Evolutionary conservation across 2,329 filamentous ascomycete genomes (phyloP).

Genomic region (Bipolaris sorokiniana): DNA sequence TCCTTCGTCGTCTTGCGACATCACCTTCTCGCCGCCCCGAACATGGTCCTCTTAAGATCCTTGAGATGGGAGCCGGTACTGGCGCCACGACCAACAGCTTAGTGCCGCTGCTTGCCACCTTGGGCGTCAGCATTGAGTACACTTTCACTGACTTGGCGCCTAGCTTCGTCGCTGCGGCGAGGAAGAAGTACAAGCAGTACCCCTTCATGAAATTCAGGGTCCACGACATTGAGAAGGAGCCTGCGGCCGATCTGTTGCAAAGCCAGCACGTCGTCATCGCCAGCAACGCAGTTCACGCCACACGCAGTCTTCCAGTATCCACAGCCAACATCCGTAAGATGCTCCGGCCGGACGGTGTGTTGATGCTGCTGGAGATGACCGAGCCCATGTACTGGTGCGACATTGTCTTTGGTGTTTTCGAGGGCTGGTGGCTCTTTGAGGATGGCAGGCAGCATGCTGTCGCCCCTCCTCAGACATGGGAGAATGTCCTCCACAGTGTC

Average conservation of each 20-base stretch:
- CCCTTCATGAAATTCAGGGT: constrained; percentile 39
- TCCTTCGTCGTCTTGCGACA: constrained; percentile 10
- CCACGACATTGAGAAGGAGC: constrained; percentile 43
- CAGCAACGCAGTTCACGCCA: constrained; percentile 31
- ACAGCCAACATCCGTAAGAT: constrained; percentile 15
- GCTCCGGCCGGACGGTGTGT: constrained; percentile 18
- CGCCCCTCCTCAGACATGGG: constrained; percentile 6
- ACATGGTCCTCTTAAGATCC: constrained; percentile 28
- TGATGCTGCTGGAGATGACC: constrained; percentile 24
- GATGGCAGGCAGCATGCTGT: constrained; percentile 19
- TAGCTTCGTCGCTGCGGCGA: constrained; percentile 45
- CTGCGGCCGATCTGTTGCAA: constrained; percentile 12
- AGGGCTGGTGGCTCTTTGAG: constrained; percentile 32
- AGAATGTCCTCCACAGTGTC: constrained; percentile 11
- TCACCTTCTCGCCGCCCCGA: constrained; percentile 1
- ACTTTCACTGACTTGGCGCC: constrained; percentile 51
- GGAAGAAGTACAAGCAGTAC: constrained; percentile 27
- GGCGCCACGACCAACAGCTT: constrained; percentile 47
- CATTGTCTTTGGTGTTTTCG: constrained; percentile 26
- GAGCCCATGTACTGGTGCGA: constrained; percentile 24
- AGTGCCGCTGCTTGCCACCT: constrained; percentile 31
- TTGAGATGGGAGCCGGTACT: constrained; percentile 50
- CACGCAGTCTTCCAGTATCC: constrained; percentile 11
- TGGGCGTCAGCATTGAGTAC: constrained; percentile 45
- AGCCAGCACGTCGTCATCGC: constrained; percentile 20